Base-by-base conservation (phyloP, 176 grass and related monocot genomes). In the Triticum dicoccoides region DNA sequence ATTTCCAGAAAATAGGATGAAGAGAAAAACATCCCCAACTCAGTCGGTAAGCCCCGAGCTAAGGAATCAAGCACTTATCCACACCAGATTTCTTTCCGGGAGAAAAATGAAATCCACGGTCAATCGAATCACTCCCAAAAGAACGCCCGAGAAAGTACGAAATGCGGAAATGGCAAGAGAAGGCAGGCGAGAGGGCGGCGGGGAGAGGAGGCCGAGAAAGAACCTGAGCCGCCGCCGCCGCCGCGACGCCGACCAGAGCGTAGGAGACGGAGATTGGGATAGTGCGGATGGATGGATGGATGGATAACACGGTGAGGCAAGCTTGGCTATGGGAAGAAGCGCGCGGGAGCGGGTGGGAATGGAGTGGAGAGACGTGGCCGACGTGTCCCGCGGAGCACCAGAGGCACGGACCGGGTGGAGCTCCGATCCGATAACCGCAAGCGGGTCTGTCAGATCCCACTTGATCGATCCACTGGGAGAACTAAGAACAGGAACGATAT, bases 351-450 rank as follows among this genome's bases (percentile, higher is more conserved):
- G 73, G 51, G 51, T 54, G 51, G 51, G 51, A 54, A 54, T 54
- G 51, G 51, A 54, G 51, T 18, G 51, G 51, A 54, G 17, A 54
- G 51, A 18, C 51, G 51, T 54, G 83, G 5, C 73, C 9, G 65
- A 73, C 32, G 37, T 78, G 80, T 77, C 80, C 82, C 82, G 76
- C 80, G 86, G 79, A 82, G 71, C 79, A 42, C 34, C 69, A 33
- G 68, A 65, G 63, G 51, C 51, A 54, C 51, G 7, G 15, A 9
- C 2, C 9, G 39, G 51, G 51, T 54, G 51, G 51, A 54, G 51
- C 51, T 54, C 51, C 51, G 51, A 54, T 54, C 51, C 51, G 51
- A 54, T 54, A 54, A 54, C 15, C 51, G 15, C 15, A 54, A 18
- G 15, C 51, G 51, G 51, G 15, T 54, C 51, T 54, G 51, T 54